A percentile compares a stretch with the other conserved stretches of the same genome.
These are phyloP conservation scores for Chaetothyriales sp. DNA, from an alignment of 2,329 filamentous ascomycete genomes.

Conservation along the genomic window DNA sequence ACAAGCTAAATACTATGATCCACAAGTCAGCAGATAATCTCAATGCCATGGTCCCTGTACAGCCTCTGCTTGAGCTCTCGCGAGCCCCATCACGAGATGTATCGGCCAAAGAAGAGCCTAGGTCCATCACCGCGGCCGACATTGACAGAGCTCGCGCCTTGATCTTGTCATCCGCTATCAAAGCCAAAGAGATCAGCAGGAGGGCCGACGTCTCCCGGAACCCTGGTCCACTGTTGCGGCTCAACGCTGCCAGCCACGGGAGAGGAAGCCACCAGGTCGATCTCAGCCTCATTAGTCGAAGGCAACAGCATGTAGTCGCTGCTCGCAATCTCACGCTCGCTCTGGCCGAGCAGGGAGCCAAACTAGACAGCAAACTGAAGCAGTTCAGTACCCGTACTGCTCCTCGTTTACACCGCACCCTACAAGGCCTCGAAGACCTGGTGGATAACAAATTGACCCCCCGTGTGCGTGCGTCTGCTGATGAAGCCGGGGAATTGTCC, in stretches of 20 bases:
- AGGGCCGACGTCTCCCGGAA: slow-evolving; percentile 38
- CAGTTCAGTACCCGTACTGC: slow-evolving; percentile 29
- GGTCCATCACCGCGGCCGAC: slow-evolving; percentile 45
- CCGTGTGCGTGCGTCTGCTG: slow-evolving; percentile 53
- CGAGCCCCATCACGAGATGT: slow-evolving; percentile 17
- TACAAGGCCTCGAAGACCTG: slow-evolving; percentile 31
- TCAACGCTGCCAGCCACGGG: slow-evolving; percentile 21
- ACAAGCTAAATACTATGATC: slow-evolving; percentile 10
- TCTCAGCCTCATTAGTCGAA: slow-evolving; percentile 25
- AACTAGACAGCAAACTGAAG: slow-evolving; percentile 31
- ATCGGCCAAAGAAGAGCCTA: slow-evolving; percentile 9
- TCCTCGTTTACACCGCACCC: slow-evolving; percentile 31
- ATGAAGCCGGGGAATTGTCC: slow-evolving; percentile 67
- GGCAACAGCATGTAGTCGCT: slow-evolving; percentile 42
- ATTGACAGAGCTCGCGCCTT: slow-evolving; percentile 65
- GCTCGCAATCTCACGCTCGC: slow-evolving; percentile 36
- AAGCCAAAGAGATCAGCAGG: slow-evolving; percentile 65
- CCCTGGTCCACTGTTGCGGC: slow-evolving; percentile 22
- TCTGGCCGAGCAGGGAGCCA: slow-evolving; percentile 31
- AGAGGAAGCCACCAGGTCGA: slow-evolving; percentile 22
- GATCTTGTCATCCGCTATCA: slow-evolving; percentile 74
- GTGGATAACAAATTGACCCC: slow-evolving; percentile 39
- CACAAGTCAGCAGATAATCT: background rate
- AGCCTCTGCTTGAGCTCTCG: background rate
- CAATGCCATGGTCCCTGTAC: background rate